phyloP scores from a whole-genome alignment of 23 red algal genomes.

The Gracilaria vermiculophylla region DNA sequence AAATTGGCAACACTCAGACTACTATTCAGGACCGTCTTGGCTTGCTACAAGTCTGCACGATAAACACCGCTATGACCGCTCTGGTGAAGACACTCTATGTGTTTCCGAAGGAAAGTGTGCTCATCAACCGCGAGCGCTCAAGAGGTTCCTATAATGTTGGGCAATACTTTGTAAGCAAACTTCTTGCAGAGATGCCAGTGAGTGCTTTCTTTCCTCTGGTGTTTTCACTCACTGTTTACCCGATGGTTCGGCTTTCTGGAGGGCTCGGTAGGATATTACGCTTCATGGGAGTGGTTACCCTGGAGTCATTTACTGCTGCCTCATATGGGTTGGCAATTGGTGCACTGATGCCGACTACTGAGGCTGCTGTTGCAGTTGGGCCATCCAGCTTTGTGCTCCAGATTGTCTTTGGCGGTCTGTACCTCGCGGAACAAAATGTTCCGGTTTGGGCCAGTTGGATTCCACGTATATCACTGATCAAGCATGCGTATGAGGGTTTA shows the following conservation, averaged over 20 bases:
- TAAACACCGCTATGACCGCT: slow-evolving; percentile 89
- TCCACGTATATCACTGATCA: slow-evolving; percentile 84
- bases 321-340: slow-evolving; percentile 80
- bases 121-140: slow-evolving; percentile 83
- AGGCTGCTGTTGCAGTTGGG: slow-evolving; percentile 82
- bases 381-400: slow-evolving; percentile 81
- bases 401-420: slow-evolving; percentile 89
- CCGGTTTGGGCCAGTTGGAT: slow-evolving; percentile 68
- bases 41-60: slow-evolving; percentile 84
- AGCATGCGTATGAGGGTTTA: slow-evolving; percentile 77
- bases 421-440: slow-evolving; percentile 64
- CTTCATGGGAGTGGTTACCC: slow-evolving; percentile 70
- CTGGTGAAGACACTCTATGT: slow-evolving; percentile 86
- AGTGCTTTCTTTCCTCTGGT: slow-evolving; percentile 75
- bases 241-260: slow-evolving; percentile 71
- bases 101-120: slow-evolving; percentile 73
- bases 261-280: slow-evolving; percentile 29
- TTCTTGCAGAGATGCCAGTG: slow-evolving; percentile 87
- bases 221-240: slow-evolving; percentile 79
- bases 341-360: slow-evolving; percentile 74
- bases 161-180: slow-evolving; percentile 82
- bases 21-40: slow-evolving; percentile 80
- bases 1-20: slow-evolving; percentile 71
- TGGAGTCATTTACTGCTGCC: slow-evolving; percentile 85
- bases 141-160: slow-evolving; percentile 82